These are phyloP conservation scores for Protomyces pachydermus DNA, from an alignment of 1,139 yeast species.

Conservation along the genomic window DNA sequence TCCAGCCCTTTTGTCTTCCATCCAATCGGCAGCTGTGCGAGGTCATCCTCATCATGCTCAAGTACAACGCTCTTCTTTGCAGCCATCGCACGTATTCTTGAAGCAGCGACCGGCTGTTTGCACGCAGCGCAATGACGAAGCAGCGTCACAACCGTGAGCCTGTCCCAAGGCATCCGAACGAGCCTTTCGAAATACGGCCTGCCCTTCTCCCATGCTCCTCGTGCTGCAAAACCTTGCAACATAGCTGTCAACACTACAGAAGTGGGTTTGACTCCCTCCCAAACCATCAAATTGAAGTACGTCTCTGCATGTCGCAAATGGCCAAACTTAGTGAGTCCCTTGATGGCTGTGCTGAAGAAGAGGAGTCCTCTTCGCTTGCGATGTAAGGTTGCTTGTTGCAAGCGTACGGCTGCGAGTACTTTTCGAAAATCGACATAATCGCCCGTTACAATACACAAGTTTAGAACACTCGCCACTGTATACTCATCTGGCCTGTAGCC, in stretches of 20 bases:
- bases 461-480: conserved; percentile 27
- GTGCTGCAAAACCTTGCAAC: conserved; percentile 7
- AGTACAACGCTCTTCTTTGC: not conserved
- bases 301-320: conserved; percentile 8
- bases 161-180: not conserved
- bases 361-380: conserved; percentile 8
- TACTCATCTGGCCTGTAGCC: conserved; percentile 27
- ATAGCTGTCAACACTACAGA: conserved; percentile 11
- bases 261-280: conserved; percentile 10
- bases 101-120: not conserved
- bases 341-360: conserved; percentile 12
- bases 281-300: conserved; percentile 4
- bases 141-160: conserved; percentile 15
- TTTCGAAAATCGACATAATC: conserved; percentile 22
- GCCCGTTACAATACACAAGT: conserved; percentile 26
- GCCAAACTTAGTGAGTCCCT: conserved; percentile 14
- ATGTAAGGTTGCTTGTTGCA: conserved; percentile 10
- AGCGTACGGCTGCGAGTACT: conserved; percentile 23
- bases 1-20: conserved; percentile 24
- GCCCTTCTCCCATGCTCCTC: conserved; percentile 7
- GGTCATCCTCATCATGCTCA: not conserved
- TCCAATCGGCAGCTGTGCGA: conserved; percentile 1
- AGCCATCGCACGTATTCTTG: conserved; percentile 6
- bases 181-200: not conserved
- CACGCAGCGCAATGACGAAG: conserved; percentile 6